Evolutionary conservation across 1,284 basidiomycete genomes (phyloP), one percentile per base, ranked within the genome.

Genomic region (Naganishia cerealis): DNA sequence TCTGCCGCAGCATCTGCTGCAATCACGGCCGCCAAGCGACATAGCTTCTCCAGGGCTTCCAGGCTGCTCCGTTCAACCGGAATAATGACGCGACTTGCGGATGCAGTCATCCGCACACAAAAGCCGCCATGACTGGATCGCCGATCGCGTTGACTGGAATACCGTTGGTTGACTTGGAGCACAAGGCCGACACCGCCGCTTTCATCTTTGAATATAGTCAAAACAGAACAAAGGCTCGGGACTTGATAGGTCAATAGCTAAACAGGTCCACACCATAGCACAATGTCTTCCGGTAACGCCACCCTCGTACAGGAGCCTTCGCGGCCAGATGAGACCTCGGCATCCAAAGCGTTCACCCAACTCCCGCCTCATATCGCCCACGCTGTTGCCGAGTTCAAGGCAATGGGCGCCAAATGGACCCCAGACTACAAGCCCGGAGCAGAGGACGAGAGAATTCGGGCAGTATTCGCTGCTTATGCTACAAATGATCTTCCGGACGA

Each of bases 401-500:
- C 63, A 29, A 66, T 33, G 18, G 33, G 53, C 6, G 46, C 56
- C 46, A 52, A 52, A 16, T 48, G 54, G 43, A 57, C 61, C 4
- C 61, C 50, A 8, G 61, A 63, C 38, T 63, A 63, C 61, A 63
- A 53, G 38, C 61, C 50, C 26, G 61, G 61, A 66, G 18, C 24
- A 56, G 63, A 38, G 52, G 55, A 57, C 26, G 63, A 66, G 18
- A 56, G 48, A 40, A 56, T 48, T 10, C n/a, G 53, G 10, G 55
- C 53, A 8, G 55, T 48, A 15, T 66, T 66, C 42, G 54, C 53
- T 46, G 63, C 63, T 8, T 66, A 66, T 56, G 63, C 63, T 9
- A 69, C 67, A 21, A 54, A 69, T 24, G 55, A 54, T 36, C 56
- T 38, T 16, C 67, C 67, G 38, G 67, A 69, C 36, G 52, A 55